Evolutionary conservation across 345 rosid genomes (phyloP).

Genomic region (Lepidium didymum): DNA sequence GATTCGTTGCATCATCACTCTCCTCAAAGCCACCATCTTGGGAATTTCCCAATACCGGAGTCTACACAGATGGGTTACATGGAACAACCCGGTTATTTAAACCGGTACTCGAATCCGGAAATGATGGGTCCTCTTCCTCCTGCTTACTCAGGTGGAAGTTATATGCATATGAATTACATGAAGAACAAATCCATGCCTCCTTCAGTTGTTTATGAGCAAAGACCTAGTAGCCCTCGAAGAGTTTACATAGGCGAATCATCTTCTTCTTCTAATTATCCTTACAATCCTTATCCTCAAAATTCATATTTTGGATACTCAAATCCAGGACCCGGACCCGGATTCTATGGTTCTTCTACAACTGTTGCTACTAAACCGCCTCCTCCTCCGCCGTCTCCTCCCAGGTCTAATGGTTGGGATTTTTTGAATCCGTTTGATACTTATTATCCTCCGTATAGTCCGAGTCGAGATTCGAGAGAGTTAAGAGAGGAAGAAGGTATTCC

Average conservation of each 20-base stretch:
- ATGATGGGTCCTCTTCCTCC: constrained; percentile 20
- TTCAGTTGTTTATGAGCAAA: constrained; percentile 56
- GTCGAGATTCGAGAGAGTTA: constrained; percentile 63
- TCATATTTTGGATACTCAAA: constrained; percentile 34
- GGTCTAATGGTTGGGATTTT: constrained; percentile 69
- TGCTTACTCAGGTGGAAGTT: constrained; percentile 29
- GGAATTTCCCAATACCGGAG: constrained; percentile 3
- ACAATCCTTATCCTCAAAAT: constrained; percentile 25
- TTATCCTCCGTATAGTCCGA: constrained; percentile 45
- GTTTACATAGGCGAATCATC: constrained; percentile 61
- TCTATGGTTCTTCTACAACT: constrained; percentile 24
- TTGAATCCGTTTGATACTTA: constrained; percentile 61
- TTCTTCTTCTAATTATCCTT: constrained; percentile 24
- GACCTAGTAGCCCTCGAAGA: constrained; percentile 47
- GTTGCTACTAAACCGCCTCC: constrained; percentile 59
- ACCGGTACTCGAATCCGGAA: constrained; percentile 28
- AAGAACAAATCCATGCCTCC: constrained; percentile 56
- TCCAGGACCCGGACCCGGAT: constrained; percentile 30
- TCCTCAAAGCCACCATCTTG: constrained; percentile 39
- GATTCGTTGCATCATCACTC: constrained; percentile 39
- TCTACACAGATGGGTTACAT: constrained; percentile 20
- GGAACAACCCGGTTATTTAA: constrained; percentile 22
- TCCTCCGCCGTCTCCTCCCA: constrained; percentile 77
- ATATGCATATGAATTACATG: constrained; percentile 74
- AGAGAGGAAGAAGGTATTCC: constrained; percentile 96